phyloP scores from a whole-genome alignment of 176 grass and related monocot genomes.

The Musa beccarii region DNA sequence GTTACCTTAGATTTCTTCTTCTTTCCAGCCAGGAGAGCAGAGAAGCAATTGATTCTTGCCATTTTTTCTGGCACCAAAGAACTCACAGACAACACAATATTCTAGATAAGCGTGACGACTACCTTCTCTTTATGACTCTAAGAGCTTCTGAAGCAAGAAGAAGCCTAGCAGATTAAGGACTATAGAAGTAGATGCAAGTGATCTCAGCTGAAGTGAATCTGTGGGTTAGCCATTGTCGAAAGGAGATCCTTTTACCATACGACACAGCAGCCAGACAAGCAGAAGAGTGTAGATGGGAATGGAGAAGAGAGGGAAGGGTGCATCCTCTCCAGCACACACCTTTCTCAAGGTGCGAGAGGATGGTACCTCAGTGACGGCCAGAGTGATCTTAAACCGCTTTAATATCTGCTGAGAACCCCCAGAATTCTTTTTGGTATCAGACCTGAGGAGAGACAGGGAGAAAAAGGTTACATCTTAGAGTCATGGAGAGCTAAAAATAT shows the following conservation, averaged over 20 bases:
- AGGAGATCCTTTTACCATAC: constrained; percentile 34
- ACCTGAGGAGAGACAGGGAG: background rate
- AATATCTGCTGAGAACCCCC: constrained; percentile 20
- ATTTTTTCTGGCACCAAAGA: constrained; percentile 18
- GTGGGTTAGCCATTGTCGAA: constrained; percentile 72
- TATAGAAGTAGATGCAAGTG: background rate
- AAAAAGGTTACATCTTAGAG: background rate
- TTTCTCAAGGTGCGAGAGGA: constrained; percentile 36
- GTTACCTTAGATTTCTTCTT: constrained; percentile 47
- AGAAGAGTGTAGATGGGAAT: constrained; percentile 31
- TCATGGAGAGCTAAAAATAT: background rate
- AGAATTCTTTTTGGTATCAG: constrained; percentile 29
- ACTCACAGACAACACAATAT: background rate
- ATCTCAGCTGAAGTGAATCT: background rate
- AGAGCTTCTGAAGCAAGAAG: background rate
- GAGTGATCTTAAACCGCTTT: constrained; percentile 36
- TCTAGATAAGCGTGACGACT: background rate
- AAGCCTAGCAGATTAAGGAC: background rate
- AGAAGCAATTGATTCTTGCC: constrained; percentile 57
- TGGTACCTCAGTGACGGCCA: constrained; percentile 40
- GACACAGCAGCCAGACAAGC: constrained; percentile 18
- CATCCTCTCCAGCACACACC: constrained; percentile 40
- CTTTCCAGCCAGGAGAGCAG: constrained; percentile 37
- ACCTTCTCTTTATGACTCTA: background rate
- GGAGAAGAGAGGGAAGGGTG: constrained; percentile 18